phyloP scores from a whole-genome alignment of 352 stramenopile species.

The Plasmopara muralis region DNA sequence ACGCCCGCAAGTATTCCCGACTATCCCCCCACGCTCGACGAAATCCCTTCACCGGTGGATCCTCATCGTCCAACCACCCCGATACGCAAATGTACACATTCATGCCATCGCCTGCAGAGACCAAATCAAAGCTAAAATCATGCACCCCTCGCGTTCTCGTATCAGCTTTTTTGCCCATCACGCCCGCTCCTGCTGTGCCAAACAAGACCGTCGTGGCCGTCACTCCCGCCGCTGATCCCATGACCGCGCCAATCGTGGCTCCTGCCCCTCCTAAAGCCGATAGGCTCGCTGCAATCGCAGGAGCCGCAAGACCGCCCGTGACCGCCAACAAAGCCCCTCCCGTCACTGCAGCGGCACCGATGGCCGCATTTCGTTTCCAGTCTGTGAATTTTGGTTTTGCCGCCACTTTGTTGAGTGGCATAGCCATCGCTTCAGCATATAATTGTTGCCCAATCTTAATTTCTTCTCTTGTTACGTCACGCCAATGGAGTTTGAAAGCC shows the following conservation, averaged over 20 bases:
- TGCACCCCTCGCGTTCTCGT: constrained; percentile 64
- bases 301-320: constrained; percentile 58
- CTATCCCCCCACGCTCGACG: constrained; percentile 72
- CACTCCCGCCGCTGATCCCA: constrained; percentile 47
- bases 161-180: constrained; percentile 79
- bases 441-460: constrained; percentile 57
- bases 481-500: constrained; percentile 53
- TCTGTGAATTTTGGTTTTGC: constrained; percentile 59
- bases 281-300: constrained; percentile 54
- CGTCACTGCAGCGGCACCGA: constrained; percentile 61
- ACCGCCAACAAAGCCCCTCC: constrained; percentile 67
- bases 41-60: constrained; percentile 47
- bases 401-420: constrained; percentile 57
- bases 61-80: constrained; percentile 77
- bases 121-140: constrained; percentile 76
- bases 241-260: constrained; percentile 45
- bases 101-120: constrained; percentile 76
- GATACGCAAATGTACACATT: constrained; percentile 86
- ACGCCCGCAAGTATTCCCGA: constrained; percentile 67
- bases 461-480: constrained; percentile 59
- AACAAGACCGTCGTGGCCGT: constrained; percentile 76
- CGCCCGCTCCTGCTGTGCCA: constrained; percentile 66
- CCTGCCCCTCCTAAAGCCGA: constrained; percentile 57
- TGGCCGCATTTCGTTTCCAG: constrained; percentile 73
- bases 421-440: constrained; percentile 64